These are phyloP conservation scores for Aquanectria penicillioides DNA, from an alignment of 2,329 filamentous ascomycete species.

Conservation along the genomic window DNA sequence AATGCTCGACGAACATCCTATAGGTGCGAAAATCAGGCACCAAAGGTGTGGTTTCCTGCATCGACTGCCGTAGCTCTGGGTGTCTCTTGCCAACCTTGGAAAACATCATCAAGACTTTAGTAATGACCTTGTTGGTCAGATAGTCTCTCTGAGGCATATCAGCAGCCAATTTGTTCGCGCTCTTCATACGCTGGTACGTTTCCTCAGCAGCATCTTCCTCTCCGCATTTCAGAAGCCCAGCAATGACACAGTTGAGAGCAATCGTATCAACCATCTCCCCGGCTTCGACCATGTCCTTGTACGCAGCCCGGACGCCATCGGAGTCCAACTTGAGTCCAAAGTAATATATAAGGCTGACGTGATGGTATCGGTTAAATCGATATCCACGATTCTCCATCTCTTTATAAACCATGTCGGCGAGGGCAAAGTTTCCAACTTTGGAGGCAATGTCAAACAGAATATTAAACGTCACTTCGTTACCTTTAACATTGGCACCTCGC, in stretches of 20 bases:
- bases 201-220: conserved; percentile 82
- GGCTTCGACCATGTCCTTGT: conserved; percentile 82
- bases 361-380: conserved; percentile 79
- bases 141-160: conserved; percentile 58
- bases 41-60: conserved; percentile 73
- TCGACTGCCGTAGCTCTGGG: conserved; percentile 60
- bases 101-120: conserved; percentile 67
- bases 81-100: conserved; percentile 63
- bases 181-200: conserved; percentile 87
- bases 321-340: conserved; percentile 80
- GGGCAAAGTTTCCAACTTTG: conserved; percentile 82
- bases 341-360: conserved; percentile 85
- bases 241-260: conserved; percentile 87
- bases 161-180: conserved; percentile 55
- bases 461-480: conserved; percentile 87
- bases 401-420: conserved; percentile 85
- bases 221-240: conserved; percentile 78
- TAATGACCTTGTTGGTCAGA: conserved; percentile 59
- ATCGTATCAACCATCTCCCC: conserved; percentile 90
- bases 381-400: conserved; percentile 81
- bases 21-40: conserved; percentile 83
- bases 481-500: conserved; percentile 68
- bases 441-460: conserved; percentile 90
- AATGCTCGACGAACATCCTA: conserved; percentile 80
- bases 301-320: conserved; percentile 78